Evolutionary conservation across 805 yeast genomes (phyloP), one percentile per base, ranked within the genome.

Genomic region (Lipomyces orientalis): DNA sequence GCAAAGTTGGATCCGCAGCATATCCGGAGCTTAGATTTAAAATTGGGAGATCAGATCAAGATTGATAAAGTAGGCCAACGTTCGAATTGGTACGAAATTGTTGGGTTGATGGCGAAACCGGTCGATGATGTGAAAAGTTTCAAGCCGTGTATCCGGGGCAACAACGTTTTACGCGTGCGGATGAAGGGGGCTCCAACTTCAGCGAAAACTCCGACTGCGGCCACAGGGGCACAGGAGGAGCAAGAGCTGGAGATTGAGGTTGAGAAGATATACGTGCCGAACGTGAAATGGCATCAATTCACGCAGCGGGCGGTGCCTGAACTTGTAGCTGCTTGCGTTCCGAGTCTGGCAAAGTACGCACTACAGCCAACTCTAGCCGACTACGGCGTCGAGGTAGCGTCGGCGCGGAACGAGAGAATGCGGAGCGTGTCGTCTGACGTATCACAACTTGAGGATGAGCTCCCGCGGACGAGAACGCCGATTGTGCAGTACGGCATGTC

Each of bases 1-100:
- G 12, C 22, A 4, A 52, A 52, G 1, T 54, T 64, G n/a, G 59
- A 60, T 22, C 65, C 58, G 14, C 29, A 57, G 10, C 25, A 52
- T 39, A 37, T 67, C 4, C 33, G 66, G 22, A 61, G 66, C 55
- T 57, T 67, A 8, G 70, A 67, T 22, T n/a, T 67, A 19, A 69
- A 69, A 3, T 58, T 55, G 7, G 69, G 66, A 5, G 68, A 64
- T 34, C 31, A 55, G 7, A 19, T 59, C 29, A 59, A 35, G 62
- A 33, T 59, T 19, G 60, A 59, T 31, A 22, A 16, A 14, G 14
- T 29, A 14, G 62, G 61, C 4, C 8, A 12, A 58, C 35, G 60
- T 3, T 22, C 25, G 8, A 22, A 19, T 22, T 19, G 14, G 65
- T 66, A 22, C 68, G 70, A 35, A 58, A 10, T 61, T 29, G 31